A percentile compares a stretch with the other conserved stretches of the same genome.
Evolutionary conservation across 225 moss, liverwort and hornwort species (phyloP).

Genomic region (Pleurozium schreberi): DNA sequence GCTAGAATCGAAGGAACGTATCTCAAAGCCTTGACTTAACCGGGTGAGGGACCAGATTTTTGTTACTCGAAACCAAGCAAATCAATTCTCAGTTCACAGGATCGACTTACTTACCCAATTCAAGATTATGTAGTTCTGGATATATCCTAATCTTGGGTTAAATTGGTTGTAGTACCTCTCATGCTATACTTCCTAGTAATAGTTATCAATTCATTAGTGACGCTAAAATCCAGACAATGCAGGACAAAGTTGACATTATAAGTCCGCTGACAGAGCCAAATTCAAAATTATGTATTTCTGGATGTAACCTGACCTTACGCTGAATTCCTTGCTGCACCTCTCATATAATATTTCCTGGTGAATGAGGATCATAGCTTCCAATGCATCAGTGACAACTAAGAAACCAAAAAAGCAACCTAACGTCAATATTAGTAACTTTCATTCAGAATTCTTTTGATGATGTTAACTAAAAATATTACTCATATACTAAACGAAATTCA

Average conservation of each 20-base stretch:
- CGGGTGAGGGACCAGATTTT: not conserved
- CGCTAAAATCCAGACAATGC: not conserved
- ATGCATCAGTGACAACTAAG: not conserved
- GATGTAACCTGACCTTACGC: not conserved
- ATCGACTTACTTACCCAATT: not conserved
- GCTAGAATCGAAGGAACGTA: not conserved
- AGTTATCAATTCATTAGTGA: not conserved
- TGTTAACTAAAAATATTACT: not conserved
- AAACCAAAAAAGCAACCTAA: not conserved
- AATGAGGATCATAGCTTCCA: not conserved
- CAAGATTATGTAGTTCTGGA: not conserved
- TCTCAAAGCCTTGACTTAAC: not conserved
- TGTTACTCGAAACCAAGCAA: not conserved
- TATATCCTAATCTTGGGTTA: not conserved
- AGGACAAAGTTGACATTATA: not conserved
- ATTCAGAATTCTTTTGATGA: not conserved
- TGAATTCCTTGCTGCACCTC: not conserved
- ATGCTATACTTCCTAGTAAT: not conserved
- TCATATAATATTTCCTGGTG: not conserved
- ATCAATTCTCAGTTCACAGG: not conserved
- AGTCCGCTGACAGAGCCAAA: not conserved
- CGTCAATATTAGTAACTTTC: not conserved
- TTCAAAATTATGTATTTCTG: not conserved
- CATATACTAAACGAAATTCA: not conserved
- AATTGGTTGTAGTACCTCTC: not conserved